These are phyloP conservation scores for Ceratobasidium sp. DNA, from an alignment of 1,284 basidiomycete genomes.

Conservation along the genomic window DNA sequence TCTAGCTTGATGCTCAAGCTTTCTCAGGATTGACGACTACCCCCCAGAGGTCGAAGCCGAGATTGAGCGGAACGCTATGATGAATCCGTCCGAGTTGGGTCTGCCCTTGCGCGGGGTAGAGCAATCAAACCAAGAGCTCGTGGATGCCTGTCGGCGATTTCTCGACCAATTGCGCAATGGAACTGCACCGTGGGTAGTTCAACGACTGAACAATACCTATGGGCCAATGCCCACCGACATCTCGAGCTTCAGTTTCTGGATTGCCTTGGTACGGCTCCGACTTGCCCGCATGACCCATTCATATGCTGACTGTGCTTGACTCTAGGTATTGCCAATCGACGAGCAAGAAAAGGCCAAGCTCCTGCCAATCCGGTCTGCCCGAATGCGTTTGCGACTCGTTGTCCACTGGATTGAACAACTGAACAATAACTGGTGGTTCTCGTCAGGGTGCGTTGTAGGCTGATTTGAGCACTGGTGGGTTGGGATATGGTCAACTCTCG, in stretches of 20 bases:
- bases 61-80: constrained; percentile 56
- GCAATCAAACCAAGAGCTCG: constrained; percentile 76
- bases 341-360: constrained; percentile 93
- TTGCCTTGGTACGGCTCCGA: constrained; percentile 75
- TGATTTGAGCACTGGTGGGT: constrained; percentile 36
- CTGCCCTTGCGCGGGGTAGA: constrained; percentile 50
- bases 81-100: constrained; percentile 16
- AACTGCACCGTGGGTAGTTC: constrained; percentile 91
- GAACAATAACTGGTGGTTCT: constrained; percentile 74
- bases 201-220: constrained; percentile 82
- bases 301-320: constrained; percentile 8
- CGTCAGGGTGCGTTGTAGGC: constrained; percentile 56
- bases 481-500: not conserved
- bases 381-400: constrained; percentile 84
- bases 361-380: constrained; percentile 87
- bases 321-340: constrained; percentile 87
- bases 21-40: constrained; percentile 67
- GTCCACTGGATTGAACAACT: constrained; percentile 94
- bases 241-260: constrained; percentile 87
- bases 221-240: constrained; percentile 75
- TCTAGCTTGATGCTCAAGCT: not conserved
- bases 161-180: constrained; percentile 83
- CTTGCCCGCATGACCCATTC: not conserved
- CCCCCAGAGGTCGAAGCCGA: constrained; percentile 63
- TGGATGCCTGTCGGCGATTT: constrained; percentile 83